Evolutionary conservation across 345 rosid species (phyloP).

Genomic region (Hevea brasiliensis): DNA sequence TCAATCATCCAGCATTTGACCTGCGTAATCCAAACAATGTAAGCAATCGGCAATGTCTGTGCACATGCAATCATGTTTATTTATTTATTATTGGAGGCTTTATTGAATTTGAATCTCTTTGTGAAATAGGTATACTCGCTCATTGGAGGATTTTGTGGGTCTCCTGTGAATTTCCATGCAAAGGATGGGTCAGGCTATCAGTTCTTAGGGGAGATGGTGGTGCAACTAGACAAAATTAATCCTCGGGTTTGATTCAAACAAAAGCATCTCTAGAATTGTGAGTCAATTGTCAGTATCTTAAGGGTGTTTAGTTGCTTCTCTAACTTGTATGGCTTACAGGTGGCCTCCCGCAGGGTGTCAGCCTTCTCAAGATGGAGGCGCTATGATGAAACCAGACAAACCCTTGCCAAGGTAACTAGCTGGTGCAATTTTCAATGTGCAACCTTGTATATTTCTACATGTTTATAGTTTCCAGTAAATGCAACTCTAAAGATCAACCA

Average conservation of each 20-base stretch:
- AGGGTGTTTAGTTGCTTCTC: background rate
- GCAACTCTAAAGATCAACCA: background rate
- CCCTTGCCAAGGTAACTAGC: slow-evolving; percentile 69
- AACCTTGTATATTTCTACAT: background rate
- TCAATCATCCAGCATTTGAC: slow-evolving; percentile 86
- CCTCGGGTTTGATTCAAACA: slow-evolving; percentile 74
- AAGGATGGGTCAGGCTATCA: slow-evolving; percentile 95
- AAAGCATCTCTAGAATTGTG: background rate
- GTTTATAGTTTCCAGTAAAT: background rate
- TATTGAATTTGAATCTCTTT: background rate
- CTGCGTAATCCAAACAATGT: slow-evolving; percentile 92
- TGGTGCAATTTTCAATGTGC: background rate
- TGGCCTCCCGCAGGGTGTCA: slow-evolving; percentile 92
- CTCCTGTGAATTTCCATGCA: slow-evolving; percentile 92
- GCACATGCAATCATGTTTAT: background rate
- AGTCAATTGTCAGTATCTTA: background rate
- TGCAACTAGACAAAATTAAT: slow-evolving; percentile 85
- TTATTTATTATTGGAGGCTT: background rate
- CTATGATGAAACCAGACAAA: slow-evolving; percentile 77
- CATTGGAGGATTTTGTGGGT: slow-evolving; percentile 79
- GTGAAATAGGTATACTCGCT: slow-evolving; percentile 69
- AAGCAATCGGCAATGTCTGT: slow-evolving; percentile 11
- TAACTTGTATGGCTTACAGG: slow-evolving; percentile 38
- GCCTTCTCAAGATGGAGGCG: slow-evolving; percentile 99
- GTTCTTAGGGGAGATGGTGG: slow-evolving; percentile 88